phyloP scores from a whole-genome alignment of 441 rosid species.

The Kokia cookei region DNA sequence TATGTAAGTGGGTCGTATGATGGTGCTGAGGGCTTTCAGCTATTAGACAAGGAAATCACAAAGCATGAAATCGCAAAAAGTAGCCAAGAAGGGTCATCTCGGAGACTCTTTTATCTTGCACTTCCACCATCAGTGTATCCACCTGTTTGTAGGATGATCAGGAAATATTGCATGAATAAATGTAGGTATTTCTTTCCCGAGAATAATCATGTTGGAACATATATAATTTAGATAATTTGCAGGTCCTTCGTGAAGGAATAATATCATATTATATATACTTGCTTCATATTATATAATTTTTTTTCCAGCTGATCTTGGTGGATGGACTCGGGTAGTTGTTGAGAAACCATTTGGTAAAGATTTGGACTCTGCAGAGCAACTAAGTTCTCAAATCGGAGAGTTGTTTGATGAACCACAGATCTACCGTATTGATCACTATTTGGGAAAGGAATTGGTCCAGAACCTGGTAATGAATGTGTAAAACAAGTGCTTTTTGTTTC shows the following conservation, averaged over 20 bases:
- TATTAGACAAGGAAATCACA: constrained; percentile 70
- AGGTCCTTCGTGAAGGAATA: background rate
- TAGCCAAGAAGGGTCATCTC: constrained; percentile 63
- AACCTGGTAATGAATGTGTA: constrained; percentile 60
- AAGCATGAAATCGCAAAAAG: constrained; percentile 66
- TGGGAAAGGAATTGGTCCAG: constrained; percentile 97
- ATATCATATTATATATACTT: background rate
- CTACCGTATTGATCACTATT: constrained; percentile 93
- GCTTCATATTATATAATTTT: background rate
- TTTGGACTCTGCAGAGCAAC: constrained; percentile 75
- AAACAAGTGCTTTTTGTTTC: background rate
- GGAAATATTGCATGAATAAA: constrained; percentile 73
- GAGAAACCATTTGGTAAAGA: constrained; percentile 99
- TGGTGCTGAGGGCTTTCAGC: constrained; percentile 68
- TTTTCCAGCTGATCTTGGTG: constrained; percentile 75
- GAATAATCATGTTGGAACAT: background rate
- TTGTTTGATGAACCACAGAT: constrained; percentile 89
- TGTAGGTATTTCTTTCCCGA: constrained; percentile 40
- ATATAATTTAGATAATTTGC: background rate
- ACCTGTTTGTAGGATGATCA: constrained; percentile 86
- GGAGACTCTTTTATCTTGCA: constrained; percentile 93
- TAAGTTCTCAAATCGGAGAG: constrained; percentile 84
- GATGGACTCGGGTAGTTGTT: constrained; percentile 96
- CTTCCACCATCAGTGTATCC: constrained; percentile 99
- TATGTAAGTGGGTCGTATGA: constrained; percentile 95